Evolutionary conservation across 129 eudicot genomes (phyloP), one percentile per base, ranked within the genome.

Genomic region (Flaveria ramosissima): DNA sequence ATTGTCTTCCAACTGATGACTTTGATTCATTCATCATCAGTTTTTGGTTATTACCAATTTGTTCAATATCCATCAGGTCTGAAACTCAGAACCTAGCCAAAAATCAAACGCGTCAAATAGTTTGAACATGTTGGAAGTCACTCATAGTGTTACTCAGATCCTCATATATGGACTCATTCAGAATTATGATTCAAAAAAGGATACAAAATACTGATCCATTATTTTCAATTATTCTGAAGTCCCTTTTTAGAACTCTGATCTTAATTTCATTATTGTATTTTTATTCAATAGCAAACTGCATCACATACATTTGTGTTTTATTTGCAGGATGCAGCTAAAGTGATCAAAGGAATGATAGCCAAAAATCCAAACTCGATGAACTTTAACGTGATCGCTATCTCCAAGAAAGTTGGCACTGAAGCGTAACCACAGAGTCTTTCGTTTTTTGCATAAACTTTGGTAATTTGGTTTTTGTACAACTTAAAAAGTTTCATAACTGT

Each of bases 271-370:
- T 12, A n/a, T 43, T 20, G 45, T 68, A 42, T 41, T 9, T 45
- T 17, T 67, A 17, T 67, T 43, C 46, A 26, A 61, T 23, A 24
- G 17, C 8, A 30, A 26, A 41, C 42, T 23, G 14, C 21, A 24
- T 6, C 5, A 42, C 21, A 15, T 17, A 12, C 46, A 48, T n/a
- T 55, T 47, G 12, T 61, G 19, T 53, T 46, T 24, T 60, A 26
- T 75, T 52, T 73, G 59, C 84, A 93, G 97, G 98, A 93, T 79
- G 90, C 98, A 14, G 91, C 95, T 16, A 90, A 88, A 84, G 91
- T 90, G 59, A 90, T 93, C 19, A 84, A 82, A 66, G 72, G 86
- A 75, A 78, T 90, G 78, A 88, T 93, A 13, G 77, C 84, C 77
- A 93, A 88, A 67, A 93, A 93, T 72, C 98, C 96, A 4, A 81